Conservation (phyloP, 192 early-diverging fungal genomes). For the Coemansia brasiliensis region DNA sequence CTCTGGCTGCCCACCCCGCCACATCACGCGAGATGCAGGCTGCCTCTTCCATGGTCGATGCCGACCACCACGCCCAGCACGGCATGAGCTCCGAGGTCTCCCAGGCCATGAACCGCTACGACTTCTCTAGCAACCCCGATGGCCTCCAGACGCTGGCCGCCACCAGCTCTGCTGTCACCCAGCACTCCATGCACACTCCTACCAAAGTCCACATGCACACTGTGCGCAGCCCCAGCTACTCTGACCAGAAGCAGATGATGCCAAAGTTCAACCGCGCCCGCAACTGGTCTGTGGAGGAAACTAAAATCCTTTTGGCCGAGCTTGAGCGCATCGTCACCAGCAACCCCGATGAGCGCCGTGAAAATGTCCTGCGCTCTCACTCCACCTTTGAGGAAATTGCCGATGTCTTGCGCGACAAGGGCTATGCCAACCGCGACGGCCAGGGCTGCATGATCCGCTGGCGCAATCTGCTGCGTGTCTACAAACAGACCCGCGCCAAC, state of each 20-base stretch:
- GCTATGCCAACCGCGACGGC: slow-evolving; percentile 49
- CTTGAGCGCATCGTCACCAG: slow-evolving; percentile 50
- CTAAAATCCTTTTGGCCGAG: slow-evolving; percentile 48
- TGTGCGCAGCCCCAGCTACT: slow-evolving; percentile 31
- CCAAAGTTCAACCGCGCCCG: slow-evolving; percentile 57
- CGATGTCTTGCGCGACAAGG: slow-evolving; percentile 41
- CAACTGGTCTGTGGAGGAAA: slow-evolving; percentile 57
- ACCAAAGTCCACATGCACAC: slow-evolving; percentile 14
- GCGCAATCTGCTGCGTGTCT: slow-evolving; percentile 74
- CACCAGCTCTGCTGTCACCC: slow-evolving; percentile 50
- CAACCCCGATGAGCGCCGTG: slow-evolving; percentile 53
- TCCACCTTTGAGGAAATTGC: slow-evolving; percentile 53
- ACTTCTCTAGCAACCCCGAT: slow-evolving; percentile 39
- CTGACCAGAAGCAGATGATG: slow-evolving; percentile 53
- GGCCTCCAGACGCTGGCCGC: slow-evolving; percentile 54
- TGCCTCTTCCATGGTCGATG: slow-evolving; percentile 41
- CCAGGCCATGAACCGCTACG: slow-evolving; percentile 49
- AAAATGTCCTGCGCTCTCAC: slow-evolving; percentile 45
- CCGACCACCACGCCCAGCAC: slow-evolving; percentile 23
- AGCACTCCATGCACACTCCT: slow-evolving; percentile 28
- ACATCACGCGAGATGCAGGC: slow-evolving; percentile 50
- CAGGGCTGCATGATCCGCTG: slow-evolving; percentile 59
- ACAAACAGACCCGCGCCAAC: slow-evolving; percentile 70
- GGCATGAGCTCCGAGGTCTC: slow-evolving; percentile 29
- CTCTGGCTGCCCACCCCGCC: slow-evolving; percentile 46